These are phyloP conservation scores for Neofusicoccum sp. DNA, from an alignment of 2,329 filamentous ascomycete genomes.

Conservation along the genomic window DNA sequence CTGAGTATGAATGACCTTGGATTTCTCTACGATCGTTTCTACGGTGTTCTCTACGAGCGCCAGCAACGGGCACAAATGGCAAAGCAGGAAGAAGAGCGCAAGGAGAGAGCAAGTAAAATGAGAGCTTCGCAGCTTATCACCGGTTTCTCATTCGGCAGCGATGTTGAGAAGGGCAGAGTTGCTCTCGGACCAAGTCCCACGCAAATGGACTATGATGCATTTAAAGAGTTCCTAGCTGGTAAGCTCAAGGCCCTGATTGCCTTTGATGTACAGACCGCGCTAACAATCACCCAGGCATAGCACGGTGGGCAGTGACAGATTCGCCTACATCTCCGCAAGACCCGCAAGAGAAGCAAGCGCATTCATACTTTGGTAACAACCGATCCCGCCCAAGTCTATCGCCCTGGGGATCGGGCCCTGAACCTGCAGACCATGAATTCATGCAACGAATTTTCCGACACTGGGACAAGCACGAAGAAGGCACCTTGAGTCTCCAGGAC, in stretches of 20 bases:
- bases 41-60: constrained; percentile 84
- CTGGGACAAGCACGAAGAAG: constrained; percentile 79
- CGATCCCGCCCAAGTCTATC: constrained; percentile 43
- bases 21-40: constrained; percentile 91
- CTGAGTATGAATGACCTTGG: constrained; percentile 82
- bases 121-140: constrained; percentile 52
- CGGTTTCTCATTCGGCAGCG: constrained; percentile 45
- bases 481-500: constrained; percentile 82
- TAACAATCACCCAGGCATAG: constrained; percentile 55
- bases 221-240: constrained; percentile 84
- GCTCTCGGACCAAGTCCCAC: constrained; percentile 86
- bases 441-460: constrained; percentile 80
- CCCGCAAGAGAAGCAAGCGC: constrained; percentile 51
- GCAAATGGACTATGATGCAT: constrained; percentile 96
- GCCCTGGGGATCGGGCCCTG: constrained; percentile 60
- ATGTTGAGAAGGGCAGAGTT: constrained; percentile 79
- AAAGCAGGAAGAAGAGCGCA: constrained; percentile 64
- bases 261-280: neutral
- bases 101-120: constrained; percentile 61
- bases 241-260: constrained; percentile 14
- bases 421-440: constrained; percentile 92
- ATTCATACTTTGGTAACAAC: constrained; percentile 55
- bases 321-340: constrained; percentile 64
- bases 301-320: constrained; percentile 92
- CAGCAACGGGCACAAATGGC: constrained; percentile 78